Conservation (phyloP, 2,329 filamentous ascomycete genomes). For the Coleophoma cylindrospora region DNA sequence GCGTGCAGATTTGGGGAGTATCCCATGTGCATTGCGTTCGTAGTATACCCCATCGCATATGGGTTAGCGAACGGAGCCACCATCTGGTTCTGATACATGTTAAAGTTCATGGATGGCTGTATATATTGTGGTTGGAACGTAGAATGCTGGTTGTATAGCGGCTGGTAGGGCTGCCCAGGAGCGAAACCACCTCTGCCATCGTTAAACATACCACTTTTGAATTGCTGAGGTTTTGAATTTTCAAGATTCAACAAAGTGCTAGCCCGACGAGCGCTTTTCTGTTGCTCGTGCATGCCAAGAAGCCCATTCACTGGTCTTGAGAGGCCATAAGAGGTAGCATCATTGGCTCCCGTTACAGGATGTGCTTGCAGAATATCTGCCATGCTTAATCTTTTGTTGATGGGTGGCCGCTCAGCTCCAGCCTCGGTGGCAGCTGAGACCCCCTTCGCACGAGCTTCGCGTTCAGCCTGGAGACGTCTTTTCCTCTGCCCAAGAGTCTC, state of each 20-base stretch:
- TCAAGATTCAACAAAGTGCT: constrained; percentile 22
- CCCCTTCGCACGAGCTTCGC: constrained; percentile 56
- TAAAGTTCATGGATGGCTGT: constrained; percentile 12
- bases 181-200: constrained; percentile 15
- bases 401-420: constrained; percentile 12
- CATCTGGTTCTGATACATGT: constrained; percentile 5
- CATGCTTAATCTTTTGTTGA: constrained; percentile 35
- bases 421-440: constrained; percentile 24
- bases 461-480: constrained; percentile 65
- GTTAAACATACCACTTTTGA: constrained; percentile 17
- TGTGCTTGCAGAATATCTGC: constrained; percentile 44
- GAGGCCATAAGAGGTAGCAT: constrained; percentile 8
- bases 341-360: constrained; percentile 31
- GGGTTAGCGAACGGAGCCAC: constrained; percentile 18
- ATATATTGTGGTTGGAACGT: constrained; percentile 13
- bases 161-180: constrained; percentile 4
- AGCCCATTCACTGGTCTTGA: constrained; percentile 19
- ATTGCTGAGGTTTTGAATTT: constrained; percentile 10
- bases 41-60: constrained; percentile 14
- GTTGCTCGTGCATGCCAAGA: constrained; percentile 22
- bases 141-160: constrained; percentile 7
- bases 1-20: constrained; percentile 11
- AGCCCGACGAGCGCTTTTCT: constrained; percentile 12
- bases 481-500: constrained; percentile 78
- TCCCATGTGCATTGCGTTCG: constrained; percentile 13